Evolutionary conservation across 495 filamentous ascomycete genomes (phyloP).

Genomic region (Xylaria venustula): DNA sequence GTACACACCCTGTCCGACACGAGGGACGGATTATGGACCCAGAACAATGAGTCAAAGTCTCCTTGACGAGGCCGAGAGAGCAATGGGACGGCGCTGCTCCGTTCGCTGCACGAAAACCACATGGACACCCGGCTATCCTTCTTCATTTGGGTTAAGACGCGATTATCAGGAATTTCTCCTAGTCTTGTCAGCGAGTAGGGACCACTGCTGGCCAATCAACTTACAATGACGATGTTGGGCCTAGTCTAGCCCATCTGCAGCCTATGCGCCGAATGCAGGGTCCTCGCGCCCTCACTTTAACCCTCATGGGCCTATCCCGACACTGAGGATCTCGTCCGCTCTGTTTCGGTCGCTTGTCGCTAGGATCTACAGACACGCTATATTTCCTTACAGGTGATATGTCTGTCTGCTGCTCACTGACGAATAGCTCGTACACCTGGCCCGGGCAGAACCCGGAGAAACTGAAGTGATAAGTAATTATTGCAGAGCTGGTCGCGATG

Average conservation of each 20-base stretch:
- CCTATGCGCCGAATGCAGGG: conserved; percentile 7
- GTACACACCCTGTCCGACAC: too few species aligned
- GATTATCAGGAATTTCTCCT: neutral
- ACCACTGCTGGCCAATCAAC: neutral
- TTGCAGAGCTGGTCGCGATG: neutral
- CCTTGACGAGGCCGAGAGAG: too few species aligned
- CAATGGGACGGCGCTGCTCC: neutral
- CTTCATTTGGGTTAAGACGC: conserved; percentile 1
- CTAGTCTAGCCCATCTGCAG: conserved; percentile 1
- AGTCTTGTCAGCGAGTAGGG: neutral
- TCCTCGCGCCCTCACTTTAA: neutral
- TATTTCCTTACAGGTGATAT: neutral
- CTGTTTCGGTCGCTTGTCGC: neutral
- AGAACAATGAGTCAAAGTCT: too few species aligned
- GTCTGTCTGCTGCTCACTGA: neutral
- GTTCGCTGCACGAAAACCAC: neutral
- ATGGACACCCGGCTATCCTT: neutral
- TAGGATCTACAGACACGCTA: neutral
- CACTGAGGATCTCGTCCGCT: neutral
- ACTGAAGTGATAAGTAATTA: neutral
- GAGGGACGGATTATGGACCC: too few species aligned
- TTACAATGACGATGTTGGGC: neutral
- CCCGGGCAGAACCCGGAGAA: neutral
- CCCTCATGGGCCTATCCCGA: neutral
- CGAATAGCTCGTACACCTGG: neutral